phyloP scores from a whole-genome alignment of 768 basidiomycete species.

The Leccinum truebloodii region DNA sequence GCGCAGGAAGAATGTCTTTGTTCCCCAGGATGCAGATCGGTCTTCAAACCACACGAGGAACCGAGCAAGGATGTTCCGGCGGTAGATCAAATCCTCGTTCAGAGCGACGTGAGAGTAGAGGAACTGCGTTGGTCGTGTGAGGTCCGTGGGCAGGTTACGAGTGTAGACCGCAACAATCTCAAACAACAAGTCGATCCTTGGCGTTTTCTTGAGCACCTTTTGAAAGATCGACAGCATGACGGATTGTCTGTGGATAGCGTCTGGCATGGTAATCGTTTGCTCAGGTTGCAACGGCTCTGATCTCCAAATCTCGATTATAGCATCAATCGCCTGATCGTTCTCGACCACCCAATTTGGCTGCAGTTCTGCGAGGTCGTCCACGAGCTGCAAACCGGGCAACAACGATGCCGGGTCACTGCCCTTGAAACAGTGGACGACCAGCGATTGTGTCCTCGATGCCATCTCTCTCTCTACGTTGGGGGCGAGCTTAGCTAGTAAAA shows the following conservation, averaged over 20 bases:
- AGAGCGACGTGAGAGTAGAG: slow-evolving; percentile 84
- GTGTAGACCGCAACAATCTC: slow-evolving; percentile 83
- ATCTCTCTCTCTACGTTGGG: slow-evolving; percentile 73
- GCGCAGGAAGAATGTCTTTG: slow-evolving; percentile 80
- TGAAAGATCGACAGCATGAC: slow-evolving; percentile 79
- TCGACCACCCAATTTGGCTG: slow-evolving; percentile 73
- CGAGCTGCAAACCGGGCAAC: slow-evolving; percentile 71
- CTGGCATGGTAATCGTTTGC: slow-evolving; percentile 45
- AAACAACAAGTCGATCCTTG: slow-evolving; percentile 86
- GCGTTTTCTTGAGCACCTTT: slow-evolving; percentile 63
- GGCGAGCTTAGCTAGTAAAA: slow-evolving; percentile 77
- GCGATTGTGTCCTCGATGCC: slow-evolving; percentile 53
- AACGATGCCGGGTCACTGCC: slow-evolving; percentile 51
- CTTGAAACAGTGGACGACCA: slow-evolving; percentile 54
- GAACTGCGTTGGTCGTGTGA: slow-evolving; percentile 77
- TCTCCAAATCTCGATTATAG: slow-evolving; percentile 73
- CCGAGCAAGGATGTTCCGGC: slow-evolving; percentile 79
- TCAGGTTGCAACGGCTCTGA: slow-evolving; percentile 47
- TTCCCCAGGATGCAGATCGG: slow-evolving; percentile 57
- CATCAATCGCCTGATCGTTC: slow-evolving; percentile 66
- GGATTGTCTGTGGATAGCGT: slow-evolving; percentile 58
- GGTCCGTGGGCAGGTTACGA: slow-evolving; percentile 78
- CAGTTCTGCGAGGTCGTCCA: slow-evolving; percentile 71
- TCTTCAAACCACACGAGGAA: slow-evolving; percentile 87
- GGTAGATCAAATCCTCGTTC: slow-evolving; percentile 64